Base-by-base conservation (phyloP, 129 eudicot species). In the Centaurea solstitialis region DNA sequence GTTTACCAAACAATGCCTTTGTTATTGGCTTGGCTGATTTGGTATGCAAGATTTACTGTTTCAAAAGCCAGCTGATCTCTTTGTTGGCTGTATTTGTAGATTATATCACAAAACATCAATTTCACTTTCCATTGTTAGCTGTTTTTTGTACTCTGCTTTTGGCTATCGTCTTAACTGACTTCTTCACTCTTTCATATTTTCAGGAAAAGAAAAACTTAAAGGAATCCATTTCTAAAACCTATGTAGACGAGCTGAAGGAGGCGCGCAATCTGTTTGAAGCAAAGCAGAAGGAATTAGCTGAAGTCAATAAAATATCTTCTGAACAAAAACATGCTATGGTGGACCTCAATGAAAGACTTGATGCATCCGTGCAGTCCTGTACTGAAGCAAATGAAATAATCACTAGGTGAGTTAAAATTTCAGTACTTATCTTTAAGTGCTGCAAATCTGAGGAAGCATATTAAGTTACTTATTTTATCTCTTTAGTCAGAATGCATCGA, bases 331-430 rank as follows among this genome's bases (percentile, higher is more conserved):
- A 91, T 88, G 89, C 86, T 71, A 78, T 90, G 72, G 99, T 89
- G 78, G 98, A 92, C 87, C 98, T 95, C 72, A 89, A 91, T 73
- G 92, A 90, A 87, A 85, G 97, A 83, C 94, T 92, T 77, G 39
- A 83, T 86, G 93, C 99, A 77, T 87, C 94, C 68, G 24, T 82
- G 76, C 99, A 95, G 91, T 89, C 97, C 18, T 90, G 91, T 81
- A 74, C 86, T 8, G 99, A 95, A 81, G 94, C 98, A 61, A 82
- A 95, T 79, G 98, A 95, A 86, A 86, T 95, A 79, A 88, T 95
- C 76, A 76, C 81, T 71, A 94, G 97, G 98, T 90, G 77, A 92
- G 88, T 82, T 47, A 9, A 9, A 40, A 26, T 9, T 26, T 18
- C 4, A 33, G 12, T 23, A 15, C 24, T 26, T 61, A 18, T 78